Percentiles rank a stretch among this genome's conserved stretches.
Conservation (phyloP, 352 stramenopile species). For the Phytophthora crassamura region DNA sequence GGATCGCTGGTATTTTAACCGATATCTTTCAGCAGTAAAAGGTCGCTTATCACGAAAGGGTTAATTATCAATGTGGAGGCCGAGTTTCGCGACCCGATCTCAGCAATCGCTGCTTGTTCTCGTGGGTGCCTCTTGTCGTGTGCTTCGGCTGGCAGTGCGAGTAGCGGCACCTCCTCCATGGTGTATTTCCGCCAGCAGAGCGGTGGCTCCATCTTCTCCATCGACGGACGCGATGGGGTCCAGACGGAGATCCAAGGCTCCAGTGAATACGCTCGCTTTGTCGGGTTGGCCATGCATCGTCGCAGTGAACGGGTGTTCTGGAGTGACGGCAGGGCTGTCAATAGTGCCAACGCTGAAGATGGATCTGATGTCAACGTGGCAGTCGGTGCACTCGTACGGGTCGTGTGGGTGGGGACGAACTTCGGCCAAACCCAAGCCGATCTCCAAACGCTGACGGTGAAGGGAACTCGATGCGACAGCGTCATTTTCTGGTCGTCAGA, state of each 20-base stretch:
- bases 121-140: too few relatives aligned
- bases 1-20: too few relatives aligned
- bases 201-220: constrained; percentile 61
- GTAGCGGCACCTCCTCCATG: constrained; percentile 38
- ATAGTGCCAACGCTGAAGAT: constrained; percentile 29
- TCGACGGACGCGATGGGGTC: constrained; percentile 48
- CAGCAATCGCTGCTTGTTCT: too few relatives aligned
- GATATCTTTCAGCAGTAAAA: too few relatives aligned
- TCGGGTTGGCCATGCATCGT: constrained; percentile 53
- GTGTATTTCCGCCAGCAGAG: constrained; percentile 70
- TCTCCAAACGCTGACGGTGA: constrained; percentile 48
- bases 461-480: constrained; percentile 48
- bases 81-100: too few relatives aligned
- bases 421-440: constrained; percentile 47
- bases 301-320: constrained; percentile 50
- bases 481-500: constrained; percentile 49
- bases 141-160: too few relatives aligned
- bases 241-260: constrained; percentile 46
- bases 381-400: constrained; percentile 51
- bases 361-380: constrained; percentile 30
- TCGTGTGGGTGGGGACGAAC: constrained; percentile 65
- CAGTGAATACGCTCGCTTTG: constrained; percentile 48
- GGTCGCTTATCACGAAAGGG: too few relatives aligned
- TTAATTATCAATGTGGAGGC: too few relatives aligned
- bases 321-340: constrained; percentile 63